Percentiles rank a stretch among this genome's conserved stretches.
phyloP scores from a whole-genome alignment of 2,329 filamentous ascomycete species.

The Claviceps fusiformis region DNA sequence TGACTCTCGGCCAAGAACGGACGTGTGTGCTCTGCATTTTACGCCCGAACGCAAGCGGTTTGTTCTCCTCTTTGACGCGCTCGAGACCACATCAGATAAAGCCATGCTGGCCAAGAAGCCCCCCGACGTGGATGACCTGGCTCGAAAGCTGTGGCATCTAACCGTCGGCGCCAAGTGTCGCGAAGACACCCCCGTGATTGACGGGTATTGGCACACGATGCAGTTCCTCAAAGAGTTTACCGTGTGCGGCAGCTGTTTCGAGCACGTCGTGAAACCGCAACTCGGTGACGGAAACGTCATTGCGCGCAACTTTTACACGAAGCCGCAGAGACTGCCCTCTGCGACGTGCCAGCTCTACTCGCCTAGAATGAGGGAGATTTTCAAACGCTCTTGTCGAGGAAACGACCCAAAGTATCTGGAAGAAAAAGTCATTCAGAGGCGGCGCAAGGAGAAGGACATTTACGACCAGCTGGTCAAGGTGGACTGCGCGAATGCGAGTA shows the following conservation, averaged over 20 bases:
- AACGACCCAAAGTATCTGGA: constrained; percentile 55
- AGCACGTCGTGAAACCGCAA: constrained; percentile 62
- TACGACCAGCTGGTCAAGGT: constrained; percentile 37
- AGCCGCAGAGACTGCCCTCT: constrained; percentile 39
- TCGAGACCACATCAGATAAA: constrained; percentile 43
- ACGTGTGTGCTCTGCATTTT: constrained; percentile 57
- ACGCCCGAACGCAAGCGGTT: constrained; percentile 38
- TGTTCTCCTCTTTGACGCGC: constrained; percentile 43
- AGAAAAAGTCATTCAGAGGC: constrained; percentile 41
- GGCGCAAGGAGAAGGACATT: constrained; percentile 45
- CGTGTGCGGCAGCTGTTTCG: constrained; percentile 78
- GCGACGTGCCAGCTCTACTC: constrained; percentile 71
- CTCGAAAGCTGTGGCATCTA: constrained; percentile 48
- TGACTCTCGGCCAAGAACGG: constrained; percentile 31
- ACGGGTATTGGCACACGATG: constrained; percentile 65
- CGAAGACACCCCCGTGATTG: constrained; percentile 46
- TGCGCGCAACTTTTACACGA: constrained; percentile 50
- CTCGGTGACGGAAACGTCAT: constrained; percentile 39
- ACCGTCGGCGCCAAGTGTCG: constrained; percentile 48
- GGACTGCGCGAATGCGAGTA: constrained; percentile 20
- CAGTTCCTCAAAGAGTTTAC: constrained; percentile 63
- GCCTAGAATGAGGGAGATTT: constrained; percentile 61
- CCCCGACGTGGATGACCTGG: constrained; percentile 47
- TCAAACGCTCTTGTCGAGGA: constrained; percentile 49
- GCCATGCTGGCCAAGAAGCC: constrained; percentile 30